Conservation (phyloP, 2,329 filamentous ascomycete species). For the Paramyrothecium sp. region DNA sequence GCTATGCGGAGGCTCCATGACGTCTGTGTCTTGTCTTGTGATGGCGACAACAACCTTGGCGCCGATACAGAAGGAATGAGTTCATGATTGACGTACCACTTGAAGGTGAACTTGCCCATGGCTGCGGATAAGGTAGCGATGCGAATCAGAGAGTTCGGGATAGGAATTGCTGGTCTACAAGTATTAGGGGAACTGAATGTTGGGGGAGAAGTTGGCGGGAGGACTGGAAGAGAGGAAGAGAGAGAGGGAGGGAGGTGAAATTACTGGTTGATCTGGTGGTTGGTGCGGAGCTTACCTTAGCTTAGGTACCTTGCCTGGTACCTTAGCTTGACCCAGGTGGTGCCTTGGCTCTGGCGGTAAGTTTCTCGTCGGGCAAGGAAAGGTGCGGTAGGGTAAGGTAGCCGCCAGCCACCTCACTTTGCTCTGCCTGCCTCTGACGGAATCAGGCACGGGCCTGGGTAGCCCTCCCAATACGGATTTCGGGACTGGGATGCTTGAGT, state of each 20-base stretch:
- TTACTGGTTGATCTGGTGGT: slow-evolving; percentile 13
- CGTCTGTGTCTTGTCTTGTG: not conserved
- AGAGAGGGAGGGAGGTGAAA: slow-evolving; percentile 12
- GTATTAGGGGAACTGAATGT: slow-evolving; percentile 13
- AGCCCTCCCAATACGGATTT: too few species aligned
- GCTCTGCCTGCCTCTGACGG: too few species aligned
- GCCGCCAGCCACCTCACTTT: too few species aligned
- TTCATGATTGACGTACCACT: slow-evolving; percentile 53
- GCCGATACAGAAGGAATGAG: slow-evolving; percentile 15
- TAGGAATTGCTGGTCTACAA: not conserved
- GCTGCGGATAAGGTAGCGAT: slow-evolving; percentile 22
- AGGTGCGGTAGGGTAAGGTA: too few species aligned
- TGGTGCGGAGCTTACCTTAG: not conserved
- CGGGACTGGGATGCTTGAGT: too few species aligned
- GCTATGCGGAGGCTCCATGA: not conserved
- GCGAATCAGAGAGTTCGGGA: slow-evolving; percentile 4
- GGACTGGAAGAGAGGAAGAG: slow-evolving; percentile 19
- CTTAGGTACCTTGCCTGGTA: too few species aligned
- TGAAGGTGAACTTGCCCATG: slow-evolving; percentile 70
- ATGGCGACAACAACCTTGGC: not conserved
- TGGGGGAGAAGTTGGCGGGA: slow-evolving; percentile 9
- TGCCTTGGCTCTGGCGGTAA: too few species aligned
- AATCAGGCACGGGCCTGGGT: too few species aligned
- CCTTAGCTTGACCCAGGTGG: too few species aligned
- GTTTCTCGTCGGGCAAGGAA: too few species aligned